These are phyloP conservation scores for Pyricularia pennisetigena DNA, from an alignment of 2,329 filamentous ascomycete genomes.

Conservation along the genomic window DNA sequence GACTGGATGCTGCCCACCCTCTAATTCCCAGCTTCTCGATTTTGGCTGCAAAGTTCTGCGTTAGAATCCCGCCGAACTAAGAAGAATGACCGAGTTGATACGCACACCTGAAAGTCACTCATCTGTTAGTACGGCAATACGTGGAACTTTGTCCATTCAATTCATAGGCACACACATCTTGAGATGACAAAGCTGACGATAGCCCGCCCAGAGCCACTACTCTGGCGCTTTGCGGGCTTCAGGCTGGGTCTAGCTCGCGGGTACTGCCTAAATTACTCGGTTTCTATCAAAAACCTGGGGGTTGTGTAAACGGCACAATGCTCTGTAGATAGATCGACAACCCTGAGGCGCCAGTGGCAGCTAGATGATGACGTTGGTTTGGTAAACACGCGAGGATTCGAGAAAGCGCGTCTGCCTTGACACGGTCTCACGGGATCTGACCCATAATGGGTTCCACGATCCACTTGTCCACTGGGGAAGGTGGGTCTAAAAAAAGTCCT, in stretches of 20 bases:
- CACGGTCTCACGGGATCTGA: slow-evolving; percentile 5
- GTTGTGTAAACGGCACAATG: neutral
- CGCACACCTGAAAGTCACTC: neutral
- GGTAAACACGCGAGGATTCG: neutral
- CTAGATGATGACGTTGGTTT: neutral
- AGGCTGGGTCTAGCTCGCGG: neutral
- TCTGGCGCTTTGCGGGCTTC: neutral
- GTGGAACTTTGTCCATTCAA: neutral
- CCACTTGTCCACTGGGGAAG: neutral
- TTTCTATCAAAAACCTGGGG: neutral
- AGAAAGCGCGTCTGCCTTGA: neutral
- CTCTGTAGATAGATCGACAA: neutral
- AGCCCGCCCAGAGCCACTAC: neutral
- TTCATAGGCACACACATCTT: neutral
- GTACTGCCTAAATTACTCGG: neutral
- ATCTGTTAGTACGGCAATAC: neutral
- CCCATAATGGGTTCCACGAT: neutral
- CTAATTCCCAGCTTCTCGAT: slow-evolving; percentile 16
- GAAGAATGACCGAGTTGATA: neutral
- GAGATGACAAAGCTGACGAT: neutral
- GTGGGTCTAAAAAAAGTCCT: neutral
- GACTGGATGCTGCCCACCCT: slow-evolving; percentile 9
- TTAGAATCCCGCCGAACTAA: neutral
- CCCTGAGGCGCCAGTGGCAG: neutral
- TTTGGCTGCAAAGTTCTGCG: slow-evolving; percentile 9